Percentiles rank a stretch among this genome's conserved stretches.
These are phyloP conservation scores for Dictyostelium firmibasis DNA, from an alignment of 78 protist species.

Conservation along the genomic window DNA sequence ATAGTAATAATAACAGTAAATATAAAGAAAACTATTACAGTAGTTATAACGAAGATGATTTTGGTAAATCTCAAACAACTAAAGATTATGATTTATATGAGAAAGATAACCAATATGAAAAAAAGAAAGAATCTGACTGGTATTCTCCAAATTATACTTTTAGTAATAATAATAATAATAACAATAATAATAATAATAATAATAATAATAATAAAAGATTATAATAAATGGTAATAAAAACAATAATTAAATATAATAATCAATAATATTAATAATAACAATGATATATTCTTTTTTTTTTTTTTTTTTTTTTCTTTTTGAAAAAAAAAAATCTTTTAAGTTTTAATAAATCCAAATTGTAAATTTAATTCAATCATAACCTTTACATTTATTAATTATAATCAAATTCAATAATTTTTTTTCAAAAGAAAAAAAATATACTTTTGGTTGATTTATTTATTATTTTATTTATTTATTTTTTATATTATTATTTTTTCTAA, in stretches of 20 bases:
- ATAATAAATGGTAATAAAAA: too few species aligned
- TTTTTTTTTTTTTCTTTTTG: not conserved
- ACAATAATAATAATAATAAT: too few species aligned
- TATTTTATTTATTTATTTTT: too few species aligned
- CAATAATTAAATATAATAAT: too few species aligned
- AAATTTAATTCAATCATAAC: not conserved
- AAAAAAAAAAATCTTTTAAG: too few species aligned
- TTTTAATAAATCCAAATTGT: not conserved
- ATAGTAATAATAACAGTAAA: not conserved
- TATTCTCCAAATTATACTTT: conserved; percentile 5
- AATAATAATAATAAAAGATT: too few species aligned
- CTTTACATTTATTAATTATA: not conserved
- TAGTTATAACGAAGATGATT: not conserved
- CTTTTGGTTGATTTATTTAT: too few species aligned
- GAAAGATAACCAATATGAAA: not conserved
- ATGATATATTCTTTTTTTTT: not conserved
- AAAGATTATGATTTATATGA: not conserved
- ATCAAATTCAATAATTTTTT: too few species aligned
- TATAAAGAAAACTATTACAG: not conserved
- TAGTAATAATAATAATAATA: not conserved
- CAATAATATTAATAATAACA: not conserved
- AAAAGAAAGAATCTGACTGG: conserved; percentile 8
- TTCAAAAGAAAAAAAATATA: too few species aligned
- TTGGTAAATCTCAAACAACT: not conserved
- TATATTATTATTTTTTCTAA: too few species aligned